Evolutionary conservation across 2,329 filamentous ascomycete genomes (phyloP).

Genomic region (Trichoderma breve): DNA sequence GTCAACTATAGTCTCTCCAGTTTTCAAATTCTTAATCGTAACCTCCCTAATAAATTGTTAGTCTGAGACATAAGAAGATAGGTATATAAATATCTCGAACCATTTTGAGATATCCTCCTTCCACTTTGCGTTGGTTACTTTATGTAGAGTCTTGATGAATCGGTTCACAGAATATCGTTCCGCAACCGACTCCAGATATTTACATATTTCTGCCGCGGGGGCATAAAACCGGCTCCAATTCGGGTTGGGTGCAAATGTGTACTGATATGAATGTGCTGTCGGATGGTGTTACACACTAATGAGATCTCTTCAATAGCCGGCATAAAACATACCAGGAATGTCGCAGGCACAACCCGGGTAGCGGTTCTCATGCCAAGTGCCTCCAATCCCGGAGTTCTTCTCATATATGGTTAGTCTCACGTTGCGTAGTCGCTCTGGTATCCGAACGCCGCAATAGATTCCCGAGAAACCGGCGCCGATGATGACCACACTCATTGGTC

Average conservation of each 20-base stretch:
- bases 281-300: too few species aligned
- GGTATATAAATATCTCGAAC: too few species aligned
- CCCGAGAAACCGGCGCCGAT: slow-evolving; percentile 27
- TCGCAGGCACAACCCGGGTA: slow-evolving; percentile 29
- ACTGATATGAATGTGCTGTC: neutral
- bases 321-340: slow-evolving; percentile 20
- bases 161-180: slow-evolving; percentile 56
- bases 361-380: slow-evolving; percentile 26
- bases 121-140: slow-evolving; percentile 44
- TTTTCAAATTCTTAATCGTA: slow-evolving; percentile 63
- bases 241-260: neutral
- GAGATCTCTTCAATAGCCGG: too few species aligned
- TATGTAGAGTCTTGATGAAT: too few species aligned
- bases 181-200: slow-evolving; percentile 55
- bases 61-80: too few species aligned
- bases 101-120: too few species aligned
- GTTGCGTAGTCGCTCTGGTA: slow-evolving; percentile 66
- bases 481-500: too few species aligned
- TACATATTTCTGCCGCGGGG: neutral
- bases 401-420: slow-evolving; percentile 65
- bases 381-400: slow-evolving; percentile 29
- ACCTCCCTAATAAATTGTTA: slow-evolving; percentile 39
- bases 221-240: neutral
- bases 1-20: too few species aligned
- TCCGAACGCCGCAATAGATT: slow-evolving; percentile 57